Evolutionary conservation across 2,329 filamentous ascomycete species (phyloP).

Genomic region (Periglandula ipomoeae): DNA sequence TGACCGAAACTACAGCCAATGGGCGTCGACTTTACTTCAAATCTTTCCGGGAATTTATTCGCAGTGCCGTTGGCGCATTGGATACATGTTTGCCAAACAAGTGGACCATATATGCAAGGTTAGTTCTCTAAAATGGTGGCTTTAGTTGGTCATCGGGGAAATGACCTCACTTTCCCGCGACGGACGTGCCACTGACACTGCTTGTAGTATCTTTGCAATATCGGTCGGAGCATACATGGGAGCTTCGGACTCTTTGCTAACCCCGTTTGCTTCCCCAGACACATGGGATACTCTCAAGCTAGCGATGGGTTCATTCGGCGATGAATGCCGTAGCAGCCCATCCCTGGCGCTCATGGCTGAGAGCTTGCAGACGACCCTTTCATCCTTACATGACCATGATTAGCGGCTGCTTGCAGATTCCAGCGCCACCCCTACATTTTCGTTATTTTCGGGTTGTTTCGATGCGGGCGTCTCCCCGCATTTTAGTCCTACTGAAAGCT

Average conservation of each 20-base stretch:
- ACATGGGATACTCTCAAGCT: constrained; percentile 3
- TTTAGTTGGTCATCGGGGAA: neutral
- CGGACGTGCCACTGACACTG: neutral
- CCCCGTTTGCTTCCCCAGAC: neutral
- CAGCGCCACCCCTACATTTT: neutral
- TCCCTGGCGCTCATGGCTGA: constrained; percentile 5
- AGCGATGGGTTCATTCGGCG: constrained; percentile 3
- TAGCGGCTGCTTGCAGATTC: neutral
- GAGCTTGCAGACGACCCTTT: neutral
- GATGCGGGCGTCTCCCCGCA: no score
- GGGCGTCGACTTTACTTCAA: constrained; percentile 3
- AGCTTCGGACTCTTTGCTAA: constrained; percentile 1
- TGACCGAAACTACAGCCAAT: constrained; percentile 1
- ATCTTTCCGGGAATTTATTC: constrained; percentile 5
- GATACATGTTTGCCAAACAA: constrained; percentile 5
- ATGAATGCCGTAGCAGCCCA: constrained; percentile 4
- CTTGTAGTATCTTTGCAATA: constrained; percentile 3
- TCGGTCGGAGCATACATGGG: constrained; percentile 5
- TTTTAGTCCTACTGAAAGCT: no score
- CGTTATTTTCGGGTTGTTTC: neutral
- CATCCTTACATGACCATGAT: neutral
- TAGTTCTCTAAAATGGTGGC: no score
- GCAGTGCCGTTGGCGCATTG: constrained; percentile 2
- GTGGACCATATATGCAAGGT: constrained; percentile 7
- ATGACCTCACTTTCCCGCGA: neutral